A percentile compares a stretch with the other conserved stretches of the same genome.
These are phyloP conservation scores for Pseudogymnoascus sp. DNA, from an alignment of 2,329 filamentous ascomycete species.

Conservation along the genomic window DNA sequence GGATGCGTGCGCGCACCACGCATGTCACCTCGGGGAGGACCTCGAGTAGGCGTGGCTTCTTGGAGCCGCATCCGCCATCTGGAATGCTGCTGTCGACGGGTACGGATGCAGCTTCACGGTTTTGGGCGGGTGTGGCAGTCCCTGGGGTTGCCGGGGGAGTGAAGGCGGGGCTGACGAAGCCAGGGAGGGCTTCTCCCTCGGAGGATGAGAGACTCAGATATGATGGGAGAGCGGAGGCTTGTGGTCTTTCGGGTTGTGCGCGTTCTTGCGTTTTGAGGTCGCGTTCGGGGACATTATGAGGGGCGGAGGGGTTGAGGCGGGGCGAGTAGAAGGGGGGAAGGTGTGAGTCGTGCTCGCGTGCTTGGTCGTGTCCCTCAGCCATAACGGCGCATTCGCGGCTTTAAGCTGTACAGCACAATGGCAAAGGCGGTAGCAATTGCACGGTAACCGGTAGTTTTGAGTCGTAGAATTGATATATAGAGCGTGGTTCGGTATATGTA, in stretches of 20 bases:
- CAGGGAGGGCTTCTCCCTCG: constrained; percentile 21
- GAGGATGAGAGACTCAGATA: constrained; percentile 13
- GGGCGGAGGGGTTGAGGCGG: constrained; percentile 27
- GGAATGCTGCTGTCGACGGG: constrained; percentile 52
- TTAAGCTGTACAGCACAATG: neutral
- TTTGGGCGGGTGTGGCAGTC: constrained; percentile 42
- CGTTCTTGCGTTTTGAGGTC: constrained; percentile 23
- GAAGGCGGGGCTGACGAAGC: constrained; percentile 77
- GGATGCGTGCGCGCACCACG: constrained; percentile 88
- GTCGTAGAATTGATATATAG: neutral
- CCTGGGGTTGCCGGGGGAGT: constrained; percentile 63
- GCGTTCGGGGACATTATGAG: constrained; percentile 28
- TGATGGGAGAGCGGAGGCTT: constrained; percentile 11
- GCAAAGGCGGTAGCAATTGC: neutral
- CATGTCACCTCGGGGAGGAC: constrained; percentile 81
- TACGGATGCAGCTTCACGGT: constrained; percentile 28
- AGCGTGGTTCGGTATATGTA: neutral
- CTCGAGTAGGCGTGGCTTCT: constrained; percentile 65
- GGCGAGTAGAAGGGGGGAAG: constrained; percentile 31
- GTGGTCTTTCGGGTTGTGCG: neutral
- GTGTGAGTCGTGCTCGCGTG: constrained; percentile 22
- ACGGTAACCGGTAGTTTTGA: neutral
- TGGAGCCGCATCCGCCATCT: constrained; percentile 51
- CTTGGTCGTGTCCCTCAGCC: constrained; percentile 14
- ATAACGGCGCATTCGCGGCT: constrained; percentile 11